Evolutionary conservation across 2,329 filamentous ascomycete species (phyloP).

Genomic region (Pseudogymnoascus sp.): DNA sequence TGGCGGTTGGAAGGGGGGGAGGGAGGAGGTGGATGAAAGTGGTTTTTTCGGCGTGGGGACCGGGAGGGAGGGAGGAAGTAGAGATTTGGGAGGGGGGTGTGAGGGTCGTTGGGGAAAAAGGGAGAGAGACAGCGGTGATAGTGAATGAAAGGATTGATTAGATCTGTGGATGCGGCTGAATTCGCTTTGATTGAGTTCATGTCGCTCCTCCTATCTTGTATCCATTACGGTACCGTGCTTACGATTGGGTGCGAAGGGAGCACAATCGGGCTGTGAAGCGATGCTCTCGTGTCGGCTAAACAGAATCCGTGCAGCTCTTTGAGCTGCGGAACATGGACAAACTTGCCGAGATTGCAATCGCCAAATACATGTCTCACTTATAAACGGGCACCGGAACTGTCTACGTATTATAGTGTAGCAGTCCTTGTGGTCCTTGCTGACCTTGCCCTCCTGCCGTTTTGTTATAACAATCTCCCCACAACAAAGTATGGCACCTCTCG

Average conservation of each 20-base stretch:
- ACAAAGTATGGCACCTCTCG: background rate
- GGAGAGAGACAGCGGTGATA: background rate
- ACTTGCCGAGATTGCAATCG: background rate
- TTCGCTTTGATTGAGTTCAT: background rate
- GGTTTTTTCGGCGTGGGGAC: constrained; percentile 74
- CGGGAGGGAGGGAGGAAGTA: constrained; percentile 57
- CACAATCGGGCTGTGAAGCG: background rate
- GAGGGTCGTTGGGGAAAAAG: constrained; percentile 24
- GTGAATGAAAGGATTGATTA: background rate
- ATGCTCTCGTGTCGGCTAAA: background rate
- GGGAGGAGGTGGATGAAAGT: constrained; percentile 79
- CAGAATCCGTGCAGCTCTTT: background rate
- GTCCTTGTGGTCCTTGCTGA: too few species aligned
- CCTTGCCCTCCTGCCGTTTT: background rate
- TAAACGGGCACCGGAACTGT: background rate
- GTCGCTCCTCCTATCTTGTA: background rate
- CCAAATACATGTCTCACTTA: background rate
- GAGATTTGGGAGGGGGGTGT: constrained; percentile 66
- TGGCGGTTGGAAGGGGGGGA: constrained; percentile 62
- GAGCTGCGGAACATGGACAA: background rate
- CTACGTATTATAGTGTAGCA: background rate
- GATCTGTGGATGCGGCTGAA: background rate
- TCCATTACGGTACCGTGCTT: background rate
- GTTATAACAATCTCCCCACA: background rate
- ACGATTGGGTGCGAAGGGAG: background rate